Base-by-base conservation (phyloP, 495 filamentous ascomycete genomes). In the Beverwykella pulmonaria region DNA sequence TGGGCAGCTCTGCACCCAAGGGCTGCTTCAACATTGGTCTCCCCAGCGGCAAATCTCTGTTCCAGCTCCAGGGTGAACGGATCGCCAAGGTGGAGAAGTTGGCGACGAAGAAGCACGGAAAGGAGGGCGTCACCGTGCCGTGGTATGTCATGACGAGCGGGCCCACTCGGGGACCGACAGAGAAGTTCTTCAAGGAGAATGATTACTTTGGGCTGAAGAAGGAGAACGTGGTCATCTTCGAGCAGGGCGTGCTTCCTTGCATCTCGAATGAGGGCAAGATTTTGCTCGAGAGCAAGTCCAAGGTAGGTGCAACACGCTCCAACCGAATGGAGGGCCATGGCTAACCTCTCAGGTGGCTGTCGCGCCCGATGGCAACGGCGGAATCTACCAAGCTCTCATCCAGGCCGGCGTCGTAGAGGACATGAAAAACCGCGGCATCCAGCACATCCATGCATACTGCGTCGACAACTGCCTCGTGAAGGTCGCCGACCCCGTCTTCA, bases 71-170 rank as follows among this genome's bases (percentile, higher is more conserved):
- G 78, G 94, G 89, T 17, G 91, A 99, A 86, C 81, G 95, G 47
- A 99, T 99, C 71, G 79, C 80, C 61, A 93, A 90, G 81, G 78
- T 97, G n/a, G 91, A 98, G 78, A 74, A 85, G 59, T 79, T 98
- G 59, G 92, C 92, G n/a, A 80, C 84, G 58, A 87, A 90, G 81
- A 81, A 84, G 63, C 82, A 87, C 53, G 84, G 84, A 19, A 87
- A 86, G 63, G 76, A 80, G 25, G 71, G 74, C 68, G 88, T 90
- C 30, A 84, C 88, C 8, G 87, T 99, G 30, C 95, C 94, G 7
- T 99, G 94, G 94, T 99, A 98, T 80, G 89, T 99, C 73, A 99
- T 99, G 94, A 99, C 94, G 65, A 96, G 92, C 71, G 94, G 94
- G 10, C 95, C 94, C n/a, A 99, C 94, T 14, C 85, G 93, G 69